phyloP scores from a whole-genome alignment of 2,329 filamentous ascomycete genomes.

The Helminthosporium solani region DNA sequence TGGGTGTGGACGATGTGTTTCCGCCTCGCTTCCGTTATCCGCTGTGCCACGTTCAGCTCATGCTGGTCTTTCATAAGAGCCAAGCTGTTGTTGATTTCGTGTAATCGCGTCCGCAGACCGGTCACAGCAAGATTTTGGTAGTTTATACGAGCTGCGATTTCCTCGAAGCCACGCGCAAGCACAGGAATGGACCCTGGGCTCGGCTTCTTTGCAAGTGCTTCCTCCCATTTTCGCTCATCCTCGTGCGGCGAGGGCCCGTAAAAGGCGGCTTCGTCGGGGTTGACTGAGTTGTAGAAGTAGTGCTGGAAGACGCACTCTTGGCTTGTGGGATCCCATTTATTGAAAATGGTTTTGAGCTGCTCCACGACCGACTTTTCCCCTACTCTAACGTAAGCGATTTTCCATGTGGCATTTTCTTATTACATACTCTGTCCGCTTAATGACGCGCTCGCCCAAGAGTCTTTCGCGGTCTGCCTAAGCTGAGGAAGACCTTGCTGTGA shows the following conservation, averaged over 20 bases:
- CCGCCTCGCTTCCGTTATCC: slow-evolving; percentile 69
- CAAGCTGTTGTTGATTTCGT: slow-evolving; percentile 76
- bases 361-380: slow-evolving; percentile 73
- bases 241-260: slow-evolving; percentile 70
- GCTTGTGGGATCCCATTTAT: slow-evolving; percentile 72
- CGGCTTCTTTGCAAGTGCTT: slow-evolving; percentile 77
- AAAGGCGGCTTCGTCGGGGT: slow-evolving; percentile 71
- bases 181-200: slow-evolving; percentile 75
- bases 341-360: slow-evolving; percentile 68
- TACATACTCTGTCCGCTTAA: slow-evolving; percentile 33
- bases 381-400: slow-evolving; percentile 30
- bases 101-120: slow-evolving; percentile 69
- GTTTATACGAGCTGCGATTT: slow-evolving; percentile 69
- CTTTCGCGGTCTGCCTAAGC: slow-evolving; percentile 31
- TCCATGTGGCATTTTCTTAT: background rate
- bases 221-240: slow-evolving; percentile 78
- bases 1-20: slow-evolving; percentile 72
- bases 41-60: slow-evolving; percentile 73
- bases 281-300: slow-evolving; percentile 86
- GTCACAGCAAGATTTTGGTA: slow-evolving; percentile 69
- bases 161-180: slow-evolving; percentile 70
- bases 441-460: slow-evolving; percentile 29
- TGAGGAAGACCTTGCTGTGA: slow-evolving; percentile 40
- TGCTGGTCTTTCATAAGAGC: slow-evolving; percentile 72
- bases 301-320: slow-evolving; percentile 73